A percentile compares a stretch with the other conserved stretches of the same genome.
Evolutionary conservation across 1,284 basidiomycete genomes (phyloP).

Genomic region (Ganoderma sinense): DNA sequence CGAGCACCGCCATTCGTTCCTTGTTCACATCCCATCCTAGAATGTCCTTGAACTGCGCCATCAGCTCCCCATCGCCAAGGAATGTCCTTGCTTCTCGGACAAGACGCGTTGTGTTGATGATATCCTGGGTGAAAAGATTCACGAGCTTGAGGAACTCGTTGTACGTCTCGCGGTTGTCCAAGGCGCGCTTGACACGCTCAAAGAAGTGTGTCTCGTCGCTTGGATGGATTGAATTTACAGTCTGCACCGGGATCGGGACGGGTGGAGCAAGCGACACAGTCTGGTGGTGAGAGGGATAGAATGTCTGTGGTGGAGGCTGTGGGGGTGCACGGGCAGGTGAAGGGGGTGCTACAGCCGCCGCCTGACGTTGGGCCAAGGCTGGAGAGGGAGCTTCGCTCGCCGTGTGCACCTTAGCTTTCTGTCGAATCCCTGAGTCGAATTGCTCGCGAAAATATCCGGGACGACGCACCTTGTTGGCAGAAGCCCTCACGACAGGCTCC

Average conservation of each 20-base stretch:
- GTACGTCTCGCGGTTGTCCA: slow-evolving; percentile 91
- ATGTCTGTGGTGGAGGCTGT: slow-evolving; percentile 28
- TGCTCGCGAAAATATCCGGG: neutral
- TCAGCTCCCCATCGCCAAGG: slow-evolving; percentile 78
- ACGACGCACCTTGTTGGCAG: slow-evolving; percentile 41
- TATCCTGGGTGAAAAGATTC: slow-evolving; percentile 95
- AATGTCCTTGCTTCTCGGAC: slow-evolving; percentile 74
- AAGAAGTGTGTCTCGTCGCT: slow-evolving; percentile 91
- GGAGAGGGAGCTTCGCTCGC: slow-evolving; percentile 37
- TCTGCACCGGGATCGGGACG: slow-evolving; percentile 34
- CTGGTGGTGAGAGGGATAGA: slow-evolving; percentile 33
- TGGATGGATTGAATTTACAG: slow-evolving; percentile 48
- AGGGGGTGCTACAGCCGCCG: slow-evolving; percentile 30
- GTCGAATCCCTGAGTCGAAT: slow-evolving; percentile 2
- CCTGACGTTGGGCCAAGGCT: slow-evolving; percentile 34
- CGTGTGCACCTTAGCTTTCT: slow-evolving; percentile 40
- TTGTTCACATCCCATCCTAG: slow-evolving; percentile 87
- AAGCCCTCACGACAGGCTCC: slow-evolving; percentile 38
- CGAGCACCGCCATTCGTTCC: slow-evolving; percentile 61
- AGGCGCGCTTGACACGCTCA: slow-evolving; percentile 88
- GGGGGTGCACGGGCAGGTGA: slow-evolving; percentile 34
- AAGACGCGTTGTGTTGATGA: slow-evolving; percentile 88
- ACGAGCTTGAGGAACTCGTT: slow-evolving; percentile 97
- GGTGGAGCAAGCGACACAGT: slow-evolving; percentile 38
- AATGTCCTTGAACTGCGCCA: slow-evolving; percentile 88